These are phyloP conservation scores for Mycena indigotica DNA, from an alignment of 768 basidiomycete genomes.

Conservation along the genomic window DNA sequence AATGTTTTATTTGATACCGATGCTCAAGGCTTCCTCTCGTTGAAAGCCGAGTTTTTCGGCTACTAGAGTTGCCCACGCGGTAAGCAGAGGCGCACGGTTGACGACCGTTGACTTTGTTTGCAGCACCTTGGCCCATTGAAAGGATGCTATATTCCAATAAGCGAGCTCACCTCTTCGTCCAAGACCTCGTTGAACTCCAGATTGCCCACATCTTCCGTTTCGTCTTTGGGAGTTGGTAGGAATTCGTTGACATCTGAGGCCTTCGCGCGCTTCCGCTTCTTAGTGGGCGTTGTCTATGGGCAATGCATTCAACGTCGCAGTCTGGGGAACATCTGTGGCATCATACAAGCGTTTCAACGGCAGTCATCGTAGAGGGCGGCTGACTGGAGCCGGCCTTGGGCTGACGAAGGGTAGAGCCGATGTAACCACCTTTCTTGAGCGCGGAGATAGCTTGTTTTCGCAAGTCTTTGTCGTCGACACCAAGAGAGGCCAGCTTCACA, in stretches of 20 bases:
- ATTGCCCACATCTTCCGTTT: slow-evolving; percentile 51
- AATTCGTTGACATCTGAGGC: slow-evolving; percentile 55
- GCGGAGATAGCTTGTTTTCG: slow-evolving; percentile 62
- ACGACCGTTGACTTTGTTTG: slow-evolving; percentile 62
- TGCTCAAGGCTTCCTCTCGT: slow-evolving; percentile 86
- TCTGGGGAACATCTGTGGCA: background rate
- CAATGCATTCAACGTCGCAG: slow-evolving; percentile 6
- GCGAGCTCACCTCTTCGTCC: slow-evolving; percentile 61
- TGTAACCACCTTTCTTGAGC: slow-evolving; percentile 65
- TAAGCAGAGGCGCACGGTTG: slow-evolving; percentile 95
- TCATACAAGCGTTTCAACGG: slow-evolving; percentile 20
- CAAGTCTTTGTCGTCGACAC: slow-evolving; percentile 65
- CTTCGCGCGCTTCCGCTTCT: slow-evolving; percentile 61
- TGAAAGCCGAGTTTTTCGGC: slow-evolving; percentile 86
- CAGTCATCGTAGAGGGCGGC: slow-evolving; percentile 9
- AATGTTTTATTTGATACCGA: slow-evolving; percentile 50
- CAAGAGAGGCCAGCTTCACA: slow-evolving; percentile 55
- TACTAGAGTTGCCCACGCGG: slow-evolving; percentile 87
- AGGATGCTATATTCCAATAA: background rate
- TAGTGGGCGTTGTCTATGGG: slow-evolving; percentile 45
- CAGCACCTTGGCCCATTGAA: slow-evolving; percentile 48
- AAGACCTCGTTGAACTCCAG: slow-evolving; percentile 74
- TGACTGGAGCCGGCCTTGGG: slow-evolving; percentile 26
- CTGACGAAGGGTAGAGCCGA: slow-evolving; percentile 10
- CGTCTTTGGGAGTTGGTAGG: slow-evolving; percentile 56